phyloP scores from a whole-genome alignment of 495 filamentous ascomycete species.

The Neurospora sp. region DNA sequence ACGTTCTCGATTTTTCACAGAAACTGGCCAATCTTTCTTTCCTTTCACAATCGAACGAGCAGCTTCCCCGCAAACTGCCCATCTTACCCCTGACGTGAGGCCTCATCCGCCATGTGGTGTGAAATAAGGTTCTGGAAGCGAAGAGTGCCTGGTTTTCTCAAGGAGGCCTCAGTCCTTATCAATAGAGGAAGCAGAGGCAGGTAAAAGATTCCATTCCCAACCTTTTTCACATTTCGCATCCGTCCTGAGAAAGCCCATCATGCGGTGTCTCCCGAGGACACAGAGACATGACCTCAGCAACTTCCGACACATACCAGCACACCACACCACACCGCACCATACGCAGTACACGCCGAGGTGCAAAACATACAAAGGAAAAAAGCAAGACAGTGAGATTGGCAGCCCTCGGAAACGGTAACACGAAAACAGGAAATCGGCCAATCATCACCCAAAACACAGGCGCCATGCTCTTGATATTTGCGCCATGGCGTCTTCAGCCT shows the following conservation, averaged over 20 bases:
- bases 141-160: too few species aligned
- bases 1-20: background rate
- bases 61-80: background rate
- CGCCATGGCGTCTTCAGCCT: background rate
- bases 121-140: background rate
- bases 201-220: background rate
- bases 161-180: background rate
- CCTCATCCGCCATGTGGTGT: background rate
- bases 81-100: background rate
- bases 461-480: too few species aligned
- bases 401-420: too few species aligned
- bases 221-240: background rate
- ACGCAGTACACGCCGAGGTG: too few species aligned
- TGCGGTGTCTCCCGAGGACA: too few species aligned
- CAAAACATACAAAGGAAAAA: too few species aligned
- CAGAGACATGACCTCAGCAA: too few species aligned
- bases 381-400: too few species aligned
- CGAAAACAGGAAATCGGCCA: too few species aligned
- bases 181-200: background rate
- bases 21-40: background rate
- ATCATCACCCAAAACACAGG: too few species aligned
- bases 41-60: background rate
- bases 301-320: too few species aligned
- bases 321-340: too few species aligned
- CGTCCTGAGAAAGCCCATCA: background rate